Evolutionary conservation across 2,329 filamentous ascomycete species (phyloP), one percentile per base, ranked within the genome.

Genomic region (Leptographium radiaticola): DNA sequence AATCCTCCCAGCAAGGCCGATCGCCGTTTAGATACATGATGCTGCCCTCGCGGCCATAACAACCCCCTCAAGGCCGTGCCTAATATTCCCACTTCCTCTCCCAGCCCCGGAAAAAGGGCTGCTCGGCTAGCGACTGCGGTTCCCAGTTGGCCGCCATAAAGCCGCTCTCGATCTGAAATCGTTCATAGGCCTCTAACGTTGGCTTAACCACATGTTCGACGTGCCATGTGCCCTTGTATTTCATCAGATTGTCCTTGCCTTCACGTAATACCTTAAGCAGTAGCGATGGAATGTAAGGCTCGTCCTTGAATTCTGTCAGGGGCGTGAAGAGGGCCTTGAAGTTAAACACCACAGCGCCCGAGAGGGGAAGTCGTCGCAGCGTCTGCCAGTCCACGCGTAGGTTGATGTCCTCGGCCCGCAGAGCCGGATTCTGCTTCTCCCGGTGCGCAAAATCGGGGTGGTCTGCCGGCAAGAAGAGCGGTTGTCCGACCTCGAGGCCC

Each of bases 311-410:
- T 58, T 85, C 80, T 0, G 74, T 65, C 0, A 95, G 65, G 0
- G 86, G 85, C 0, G 87, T 93, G 67, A 94, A 94, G 0, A 93
- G 67, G 0, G 85, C 87, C 64, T 91, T 94, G 77, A 91, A 95
- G 66, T 93, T 94, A 71, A 95, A 95, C 0, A 89, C 78, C 1
- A 95, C 72, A 0, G 77, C 84, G 0, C 79, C 87, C 0, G 84
- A 89, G 0, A 95, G 71, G 0, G 89, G 88, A 0, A 95, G 70
- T 3, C 89, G 79, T 2, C 89, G 80, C 5, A 95, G 70, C 0
- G 89, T 95, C 67, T 95, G 89, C 87, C 88, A 94, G 66, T 95
- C 89, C 2, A 93, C 87, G 6, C 89, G 79, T 1, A 95, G 71
- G 57, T 84, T 71, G 58, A 86, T 72, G 38, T 86, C 77, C 0